phyloP scores from a whole-genome alignment of 2,329 filamentous ascomycete genomes.

The Neocatenulostroma microsporum region DNA sequence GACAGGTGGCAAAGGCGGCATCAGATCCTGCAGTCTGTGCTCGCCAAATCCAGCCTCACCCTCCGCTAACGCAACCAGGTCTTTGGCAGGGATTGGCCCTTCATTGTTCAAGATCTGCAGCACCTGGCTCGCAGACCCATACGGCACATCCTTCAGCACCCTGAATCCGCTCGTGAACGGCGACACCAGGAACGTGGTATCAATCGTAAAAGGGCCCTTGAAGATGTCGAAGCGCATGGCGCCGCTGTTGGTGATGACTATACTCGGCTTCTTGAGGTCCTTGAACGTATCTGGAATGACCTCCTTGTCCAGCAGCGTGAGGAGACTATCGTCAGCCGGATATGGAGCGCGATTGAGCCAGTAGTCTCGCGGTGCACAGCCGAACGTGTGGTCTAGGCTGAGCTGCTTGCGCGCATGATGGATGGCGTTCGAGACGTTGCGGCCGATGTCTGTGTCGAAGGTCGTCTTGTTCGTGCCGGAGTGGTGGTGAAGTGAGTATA shows the following conservation, averaged over 20 bases:
- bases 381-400: constrained; percentile 63
- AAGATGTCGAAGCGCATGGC: constrained; percentile 94
- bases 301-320: constrained; percentile 67
- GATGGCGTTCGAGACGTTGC: constrained; percentile 64
- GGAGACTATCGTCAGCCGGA: constrained; percentile 66
- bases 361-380: constrained; percentile 72
- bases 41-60: too few species aligned
- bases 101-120: constrained; percentile 52
- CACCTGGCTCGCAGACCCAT: constrained; percentile 63
- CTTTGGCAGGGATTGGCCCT: constrained; percentile 40
- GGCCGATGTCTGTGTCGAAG: constrained; percentile 69
- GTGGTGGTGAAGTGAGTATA: constrained; percentile 76
- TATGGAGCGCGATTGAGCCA: constrained; percentile 79
- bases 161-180: constrained; percentile 77
- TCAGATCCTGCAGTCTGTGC: constrained; percentile 4
- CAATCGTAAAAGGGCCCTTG: constrained; percentile 80
- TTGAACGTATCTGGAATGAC: constrained; percentile 56
- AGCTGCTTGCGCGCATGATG: constrained; percentile 60
- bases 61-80: constrained; percentile 20
- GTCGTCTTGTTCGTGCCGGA: constrained; percentile 61
- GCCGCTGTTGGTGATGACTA: constrained; percentile 81
- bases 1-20: constrained; percentile 7
- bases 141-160: constrained; percentile 74
- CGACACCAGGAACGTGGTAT: constrained; percentile 77
- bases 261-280: constrained; percentile 47